These are phyloP conservation scores for Cocos nucifera DNA, from an alignment of 176 grass and related monocot genomes.

Conservation along the genomic window DNA sequence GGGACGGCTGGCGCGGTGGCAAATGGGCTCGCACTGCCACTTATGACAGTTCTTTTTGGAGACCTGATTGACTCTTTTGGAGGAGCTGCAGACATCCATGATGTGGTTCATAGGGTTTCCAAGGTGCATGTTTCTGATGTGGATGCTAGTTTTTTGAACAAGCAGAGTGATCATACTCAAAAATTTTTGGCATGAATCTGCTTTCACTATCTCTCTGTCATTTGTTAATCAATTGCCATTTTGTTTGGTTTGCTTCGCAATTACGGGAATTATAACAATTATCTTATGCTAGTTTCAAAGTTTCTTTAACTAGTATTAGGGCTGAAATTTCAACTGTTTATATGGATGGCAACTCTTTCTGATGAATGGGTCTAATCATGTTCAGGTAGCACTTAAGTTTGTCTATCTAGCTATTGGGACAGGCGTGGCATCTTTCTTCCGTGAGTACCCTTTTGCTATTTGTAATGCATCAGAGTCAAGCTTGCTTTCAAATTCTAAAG, in stretches of 20 bases:
- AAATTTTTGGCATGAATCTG: no score
- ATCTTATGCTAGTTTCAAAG: no score
- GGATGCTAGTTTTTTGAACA: no score
- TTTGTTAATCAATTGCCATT: no score
- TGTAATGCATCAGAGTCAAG: background rate
- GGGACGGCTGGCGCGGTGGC: slow-evolving; percentile 65
- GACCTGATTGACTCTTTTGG: slow-evolving; percentile 78
- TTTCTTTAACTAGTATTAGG: no score
- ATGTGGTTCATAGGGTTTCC: slow-evolving; percentile 62
- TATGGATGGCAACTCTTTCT: no score
- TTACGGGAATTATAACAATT: no score
- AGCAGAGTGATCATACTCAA: no score
- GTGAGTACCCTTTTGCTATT: slow-evolving; percentile 38
- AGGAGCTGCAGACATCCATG: slow-evolving; percentile 42
- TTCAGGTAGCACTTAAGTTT: slow-evolving; percentile 60
- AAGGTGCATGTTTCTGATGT: slow-evolving; percentile 26
- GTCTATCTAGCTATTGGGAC: slow-evolving; percentile 71
- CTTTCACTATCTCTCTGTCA: no score
- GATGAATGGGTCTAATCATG: background rate
- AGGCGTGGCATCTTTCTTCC: slow-evolving; percentile 78
- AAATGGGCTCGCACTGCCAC: slow-evolving; percentile 70
- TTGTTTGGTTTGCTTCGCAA: no score
- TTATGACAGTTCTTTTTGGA: slow-evolving; percentile 93
- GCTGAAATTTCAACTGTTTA: no score
- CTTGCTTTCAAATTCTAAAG: background rate